phyloP scores from a whole-genome alignment of 345 rosid genomes.

The Angophora floribunda region DNA sequence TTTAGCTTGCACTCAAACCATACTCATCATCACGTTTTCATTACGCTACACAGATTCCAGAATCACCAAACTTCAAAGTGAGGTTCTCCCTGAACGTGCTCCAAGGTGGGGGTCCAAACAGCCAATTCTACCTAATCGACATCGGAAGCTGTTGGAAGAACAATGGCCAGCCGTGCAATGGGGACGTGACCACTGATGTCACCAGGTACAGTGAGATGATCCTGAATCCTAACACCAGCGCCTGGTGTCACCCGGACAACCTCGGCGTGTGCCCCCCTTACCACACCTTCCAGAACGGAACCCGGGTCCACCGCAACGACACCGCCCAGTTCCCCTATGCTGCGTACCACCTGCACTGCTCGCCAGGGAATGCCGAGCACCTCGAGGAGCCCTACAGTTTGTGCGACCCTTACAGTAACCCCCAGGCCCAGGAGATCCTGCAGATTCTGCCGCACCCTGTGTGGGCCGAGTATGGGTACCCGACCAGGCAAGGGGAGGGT shows the following conservation, averaged over 20 bases:
- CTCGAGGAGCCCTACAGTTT: slow-evolving; percentile 28
- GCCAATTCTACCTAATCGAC: slow-evolving; percentile 73
- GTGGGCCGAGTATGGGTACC: slow-evolving; percentile 68
- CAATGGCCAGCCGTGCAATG: slow-evolving; percentile 58
- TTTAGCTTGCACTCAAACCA: neutral
- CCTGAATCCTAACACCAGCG: slow-evolving; percentile 33
- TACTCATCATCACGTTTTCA: neutral
- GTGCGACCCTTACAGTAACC: slow-evolving; percentile 68
- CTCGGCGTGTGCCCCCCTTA: slow-evolving; percentile 45
- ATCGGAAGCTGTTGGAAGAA: slow-evolving; percentile 90
- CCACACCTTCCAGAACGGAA: slow-evolving; percentile 39
- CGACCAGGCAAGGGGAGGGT: slow-evolving; percentile 50
- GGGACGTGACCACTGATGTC: slow-evolving; percentile 56
- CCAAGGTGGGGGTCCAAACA: slow-evolving; percentile 59
- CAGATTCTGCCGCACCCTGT: slow-evolving; percentile 71
- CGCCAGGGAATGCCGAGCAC: slow-evolving; percentile 44
- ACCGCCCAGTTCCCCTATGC: slow-evolving; percentile 31
- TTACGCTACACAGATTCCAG: slow-evolving; percentile 43
- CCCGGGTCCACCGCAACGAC: slow-evolving; percentile 40
- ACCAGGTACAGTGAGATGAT: slow-evolving; percentile 77
- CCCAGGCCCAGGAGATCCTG: slow-evolving; percentile 60
- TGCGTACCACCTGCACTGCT: slow-evolving; percentile 61
- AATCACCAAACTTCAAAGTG: slow-evolving; percentile 68
- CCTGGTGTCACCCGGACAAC: slow-evolving; percentile 35
- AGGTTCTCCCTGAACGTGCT: slow-evolving; percentile 42